Base-by-base conservation (phyloP, 2,329 filamentous ascomycete species). In the Botrytis sinoallii region DNA sequence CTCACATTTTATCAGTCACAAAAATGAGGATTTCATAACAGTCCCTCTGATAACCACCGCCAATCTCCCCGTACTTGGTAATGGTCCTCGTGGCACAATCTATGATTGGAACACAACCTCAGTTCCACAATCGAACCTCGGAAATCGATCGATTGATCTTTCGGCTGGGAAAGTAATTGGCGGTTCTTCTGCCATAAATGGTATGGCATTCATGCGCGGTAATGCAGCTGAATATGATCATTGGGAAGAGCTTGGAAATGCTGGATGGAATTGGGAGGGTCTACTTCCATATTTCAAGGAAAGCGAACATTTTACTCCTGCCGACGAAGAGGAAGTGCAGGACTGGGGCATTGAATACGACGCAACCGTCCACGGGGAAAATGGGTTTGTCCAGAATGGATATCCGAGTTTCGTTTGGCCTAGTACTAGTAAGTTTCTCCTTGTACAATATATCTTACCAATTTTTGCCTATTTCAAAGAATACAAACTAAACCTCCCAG, bases 41-140 rank as follows among this genome's bases (percentile, higher is more conserved):
- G 60, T 72, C 18, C 71, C 71, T 5, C 29, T 72, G 5, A 52
- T 72, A 29, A 72, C 71, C 12, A 69, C 71, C 22, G 8, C 5
- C 40, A 72, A 69, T 18, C 35, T 69, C 10, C 55, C 48, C 10
- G 42, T 57, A 1, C 71, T 72, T 9, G 71, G 71, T 22, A 60
- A 32, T 10, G 63, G 63, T 42, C 63, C 63, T 10, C 38, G 29
- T 9, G 65, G 81, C 29, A 80, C 82, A 5, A 78, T 81, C 52
- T 85, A 83, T 72, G 83, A 84, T 74, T 85, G 83, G 83, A 82
- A 83, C 18, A 82, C 84, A 44, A 77, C 69, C 7, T 83, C 83
- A 4, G 75, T 77, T 1, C 80, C 82, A 9, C 83, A 85, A 78
- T 79, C 82, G 4, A 61, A 76, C 42, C 7, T 82, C 81, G 71